Evolutionary conservation across 306 rosid genomes (phyloP), one percentile per base, ranked within the genome.

Genomic region (Potentilla sterilis): DNA sequence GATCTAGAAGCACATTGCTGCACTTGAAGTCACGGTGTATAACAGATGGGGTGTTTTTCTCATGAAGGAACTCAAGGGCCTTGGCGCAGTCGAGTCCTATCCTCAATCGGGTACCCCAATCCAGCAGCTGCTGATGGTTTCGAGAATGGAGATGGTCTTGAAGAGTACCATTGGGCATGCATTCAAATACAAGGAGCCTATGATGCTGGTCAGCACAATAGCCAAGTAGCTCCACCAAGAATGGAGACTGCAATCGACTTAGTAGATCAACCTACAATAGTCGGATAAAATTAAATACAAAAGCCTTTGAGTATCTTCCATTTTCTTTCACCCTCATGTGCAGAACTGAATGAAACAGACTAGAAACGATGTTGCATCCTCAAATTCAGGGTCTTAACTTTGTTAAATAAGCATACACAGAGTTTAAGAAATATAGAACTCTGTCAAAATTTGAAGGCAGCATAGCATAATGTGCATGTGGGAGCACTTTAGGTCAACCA

Each of bases 41-140:
- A 68, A 96, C 90, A 0, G 97, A 92, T 55, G 93, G 87, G 62
- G 61, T 75, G 22, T 93, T 89, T 57, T 90, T 86, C 76, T 96
- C 99, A 72, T 96, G 99, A 57, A 96, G 89, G 75, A 89, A 85
- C 85, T 90, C 99, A 48, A 96, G 82, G 32, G 97, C 98, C 84
- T 82, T 83, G 34, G 97, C 99, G 70, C 99, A 92, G 66, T 96
- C 99, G 69, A 92, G 96, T 85, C 98, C 99, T 84, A 96, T 92
- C 91, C 87, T 88, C 88, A 92, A 78, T 64, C 98, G 83, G 75
- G 89, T 86, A 75, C 89, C 86, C 99, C 99, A 96, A 88, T 89
- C 93, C 92, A 96, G 83, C 55, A 87, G 88, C 58, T 80, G 87
- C 64, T 79, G 78, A 38, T 69, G 75, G 34, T 72, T 72, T 44